Base-by-base conservation (phyloP, 108 stramenopile species). In the Pseudonitzschia delicatissima region DNA sequence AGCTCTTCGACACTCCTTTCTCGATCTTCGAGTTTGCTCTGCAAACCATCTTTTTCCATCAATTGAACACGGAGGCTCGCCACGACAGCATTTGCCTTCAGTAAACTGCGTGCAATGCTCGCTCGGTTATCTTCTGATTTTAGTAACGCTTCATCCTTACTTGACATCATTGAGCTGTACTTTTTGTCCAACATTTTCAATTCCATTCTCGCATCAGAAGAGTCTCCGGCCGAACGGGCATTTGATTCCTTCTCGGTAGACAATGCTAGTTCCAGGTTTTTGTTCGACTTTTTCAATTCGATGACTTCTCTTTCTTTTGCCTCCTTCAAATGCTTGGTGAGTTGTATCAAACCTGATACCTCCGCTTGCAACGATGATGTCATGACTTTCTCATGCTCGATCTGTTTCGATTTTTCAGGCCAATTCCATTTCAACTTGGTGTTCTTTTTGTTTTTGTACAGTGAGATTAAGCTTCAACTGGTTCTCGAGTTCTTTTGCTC, bases 161-260 rank as follows among this genome's bases (percentile, higher is more conserved):
- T 42, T 25, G 35, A 27, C 2, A 26, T 5, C 39, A 40, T 23
- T 40, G 26, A 40, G 37, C 34, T 42, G 20, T 23, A 61, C 39
- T 61, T 61, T 11, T 61, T 20, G 4, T 40, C 25, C 36, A 40
- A 11, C 6, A 61, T 23, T 15, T 42, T 42, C 39, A 61, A 26
- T 25, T 61, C 60, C 21, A 61, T 61, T 42, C 39, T 61, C 18
- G 39, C 60, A 61, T 61, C 60, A 42, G n/a, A 37, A 17, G 60
- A 35, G 11, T 61, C 39, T 39, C 11, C 60, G 2, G 6, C 26
- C 12, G 39, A 23, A 35, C 40, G 36, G 11, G 21, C 34, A 42
- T 21, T 61, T 61, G 31, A 18, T 5, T 26, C 27, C 6, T 42
- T 42, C 40, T 61, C 60, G 26, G 39, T 20, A 40, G 39, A 35